A percentile compares a stretch with the other conserved stretches of the same genome.
These are phyloP conservation scores for Suillus sp. DNA, from an alignment of 768 basidiomycete genomes.

Conservation along the genomic window DNA sequence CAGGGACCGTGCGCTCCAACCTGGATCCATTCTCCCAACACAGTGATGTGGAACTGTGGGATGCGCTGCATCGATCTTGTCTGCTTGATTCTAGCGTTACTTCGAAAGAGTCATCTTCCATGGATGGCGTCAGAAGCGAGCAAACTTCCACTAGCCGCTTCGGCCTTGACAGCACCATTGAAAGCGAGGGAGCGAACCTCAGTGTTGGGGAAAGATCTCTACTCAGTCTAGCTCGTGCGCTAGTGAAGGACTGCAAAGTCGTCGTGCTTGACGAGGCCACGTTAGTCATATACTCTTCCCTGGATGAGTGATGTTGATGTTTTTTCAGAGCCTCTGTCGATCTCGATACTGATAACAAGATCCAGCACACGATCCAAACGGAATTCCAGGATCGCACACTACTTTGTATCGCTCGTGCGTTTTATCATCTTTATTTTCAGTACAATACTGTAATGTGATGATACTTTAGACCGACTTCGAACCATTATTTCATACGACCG, in stretches of 20 bases:
- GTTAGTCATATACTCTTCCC: constrained; percentile 15
- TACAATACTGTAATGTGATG: not conserved
- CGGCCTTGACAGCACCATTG: constrained; percentile 52
- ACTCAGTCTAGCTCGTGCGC: constrained; percentile 54
- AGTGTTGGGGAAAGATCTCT: constrained; percentile 50
- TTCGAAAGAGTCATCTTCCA: constrained; percentile 17
- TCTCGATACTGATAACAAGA: constrained; percentile 53
- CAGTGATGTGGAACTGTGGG: constrained; percentile 80
- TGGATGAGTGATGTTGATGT: constrained; percentile 31
- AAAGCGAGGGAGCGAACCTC: constrained; percentile 55
- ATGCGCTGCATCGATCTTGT: constrained; percentile 79
- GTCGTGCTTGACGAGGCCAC: constrained; percentile 50
- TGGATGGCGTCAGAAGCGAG: constrained; percentile 16
- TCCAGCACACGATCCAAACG: constrained; percentile 47
- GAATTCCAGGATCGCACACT: constrained; percentile 52
- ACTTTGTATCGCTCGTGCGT: constrained; percentile 47
- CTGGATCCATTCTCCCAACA: constrained; percentile 83
- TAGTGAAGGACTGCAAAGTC: constrained; percentile 52
- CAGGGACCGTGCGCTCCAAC: constrained; percentile 78
- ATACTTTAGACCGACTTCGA: constrained; percentile 41
- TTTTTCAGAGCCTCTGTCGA: constrained; percentile 37
- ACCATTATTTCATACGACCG: constrained; percentile 66
- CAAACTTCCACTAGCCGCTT: constrained; percentile 37
- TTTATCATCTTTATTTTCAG: constrained; percentile 27
- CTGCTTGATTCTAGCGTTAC: constrained; percentile 56